Base-by-base conservation (phyloP, 371 early-diverging fungal species). In the Mortierella sp. region DNA sequence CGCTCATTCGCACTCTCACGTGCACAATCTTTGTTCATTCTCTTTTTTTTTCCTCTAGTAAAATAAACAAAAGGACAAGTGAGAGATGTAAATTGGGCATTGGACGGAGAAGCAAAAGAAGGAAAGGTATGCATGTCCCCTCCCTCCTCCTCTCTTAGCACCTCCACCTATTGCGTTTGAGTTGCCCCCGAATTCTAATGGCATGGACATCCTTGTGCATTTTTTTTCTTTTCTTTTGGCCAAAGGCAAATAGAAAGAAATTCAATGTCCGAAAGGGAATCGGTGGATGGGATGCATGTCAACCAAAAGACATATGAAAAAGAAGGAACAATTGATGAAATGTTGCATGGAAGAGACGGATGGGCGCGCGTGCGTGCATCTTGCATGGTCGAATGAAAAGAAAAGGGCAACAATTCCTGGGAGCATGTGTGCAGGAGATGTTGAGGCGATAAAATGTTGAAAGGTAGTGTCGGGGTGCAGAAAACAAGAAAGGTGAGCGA, bases 151-250 rank as follows among this genome's bases (percentile, higher is more conserved):
- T 16, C 11, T 50, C 16, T 50, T 50, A 50, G 50, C n/a, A 5
- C 43, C 43, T 54, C n/a, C 54, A 54, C 54, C 54, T n/a, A 0
- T 6, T 24, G n/a, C 19, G 57, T 57, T 0, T 19, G 54, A 19
- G 50, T 50, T 54, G 67, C 67, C 67, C 67, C 67, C 40, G 67
- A 67, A 67, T 67, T 37, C 67, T 37, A 67, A 67, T n/a, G 55
- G 26, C 10, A 55, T 4, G 11, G 67, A 19, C 8, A 19, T 21
- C 43, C 40, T 40, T 40, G 43, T 40, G 43, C 6, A 50, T 16
- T 50, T 40, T 19, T 10, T 67, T 67, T 67, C 40, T 24, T 6
- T 40, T 40, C 6, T 40, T 40, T 40, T 40, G 43, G 43, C 43
- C 2, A 40, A 6, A 40, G 43, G 67, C 21, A 8, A 37, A 40